Percentiles rank a stretch among this genome's conserved stretches.
These are phyloP conservation scores for Phaeosphaeriaceae sp. DNA, from an alignment of 2,329 filamentous ascomycete species.

Conservation along the genomic window DNA sequence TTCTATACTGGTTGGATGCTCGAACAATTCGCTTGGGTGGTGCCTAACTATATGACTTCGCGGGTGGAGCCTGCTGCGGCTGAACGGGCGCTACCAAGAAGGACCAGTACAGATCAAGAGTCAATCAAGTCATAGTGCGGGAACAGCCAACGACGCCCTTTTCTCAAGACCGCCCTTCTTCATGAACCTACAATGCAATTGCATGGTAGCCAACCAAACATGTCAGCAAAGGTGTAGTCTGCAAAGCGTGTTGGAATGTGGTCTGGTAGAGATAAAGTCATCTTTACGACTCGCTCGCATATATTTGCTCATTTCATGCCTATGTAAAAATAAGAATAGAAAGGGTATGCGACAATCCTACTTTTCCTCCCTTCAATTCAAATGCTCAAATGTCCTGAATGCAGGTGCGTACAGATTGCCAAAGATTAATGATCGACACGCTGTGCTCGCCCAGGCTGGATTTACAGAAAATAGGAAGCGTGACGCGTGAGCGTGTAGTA, in stretches of 20 bases:
- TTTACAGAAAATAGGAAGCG: background rate
- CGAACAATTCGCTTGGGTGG: too few relatives aligned
- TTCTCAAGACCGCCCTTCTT: too few relatives aligned
- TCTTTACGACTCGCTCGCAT: background rate
- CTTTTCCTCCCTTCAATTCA: constrained; percentile 2
- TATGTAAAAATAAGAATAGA: constrained; percentile 1
- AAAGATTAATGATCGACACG: background rate
- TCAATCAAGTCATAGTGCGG: too few relatives aligned
- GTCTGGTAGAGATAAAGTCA: background rate
- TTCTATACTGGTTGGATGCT: too few relatives aligned
- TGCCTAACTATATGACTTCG: too few relatives aligned
- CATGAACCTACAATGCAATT: too few relatives aligned
- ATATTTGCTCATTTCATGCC: background rate
- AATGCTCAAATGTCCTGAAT: background rate
- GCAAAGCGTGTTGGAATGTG: too few relatives aligned
- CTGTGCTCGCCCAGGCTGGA: background rate
- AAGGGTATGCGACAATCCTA: constrained; percentile 9
- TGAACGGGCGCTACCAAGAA: background rate
- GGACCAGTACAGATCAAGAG: background rate
- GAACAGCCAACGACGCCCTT: too few relatives aligned
- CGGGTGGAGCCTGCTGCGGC: constrained; percentile 1
- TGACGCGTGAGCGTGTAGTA: background rate
- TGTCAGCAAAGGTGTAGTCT: too few relatives aligned
- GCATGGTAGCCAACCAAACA: too few relatives aligned
- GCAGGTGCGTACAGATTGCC: background rate